Base-by-base conservation (phyloP, 2,329 filamentous ascomycete genomes). In the Fusarium sp. region DNA sequence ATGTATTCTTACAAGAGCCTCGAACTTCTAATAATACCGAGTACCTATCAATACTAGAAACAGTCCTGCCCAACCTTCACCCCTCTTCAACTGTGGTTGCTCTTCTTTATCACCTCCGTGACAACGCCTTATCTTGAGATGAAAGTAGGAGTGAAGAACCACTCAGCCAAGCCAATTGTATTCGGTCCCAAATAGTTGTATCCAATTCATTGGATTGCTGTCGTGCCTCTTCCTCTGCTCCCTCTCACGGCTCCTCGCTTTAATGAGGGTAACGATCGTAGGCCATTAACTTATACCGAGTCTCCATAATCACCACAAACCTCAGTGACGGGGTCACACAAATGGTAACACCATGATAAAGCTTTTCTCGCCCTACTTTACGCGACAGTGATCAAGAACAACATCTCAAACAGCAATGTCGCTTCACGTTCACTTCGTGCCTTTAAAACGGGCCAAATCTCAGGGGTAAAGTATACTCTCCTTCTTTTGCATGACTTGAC, bases 251-350 rank as follows among this genome's bases (percentile, higher is more conserved):
- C 35, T 28, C 6, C 25, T 30, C 53, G 15, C 37, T 23, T 58
- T 28, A 11, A 37, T 37, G 13, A 23, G 18, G 12, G 9, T n/a
- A 21, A 38, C 37, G 5, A 35, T 30, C 21, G 40, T 58, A 15
- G 40, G 33, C 44, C 43, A 44, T 33, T 30, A 21, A 28, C 50
- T 37, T 35, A 52, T 37, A 64, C 57, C 32, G 33, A 69, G 33
- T 44, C 49, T 50, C 35, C 35, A 56, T 30, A n/a, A 21, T 33
- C 38, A n/a, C 42, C 46, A 25, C 23, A 32, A 60, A 42, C 38
- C 25, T 69, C 42, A 60, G 54, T 69, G 54, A 57, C 12, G 59
- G 49, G 35, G 69, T 72, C 50, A 56, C 70, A 72, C 70, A 52
- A 40, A 58, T 10, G 64, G 69, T 60, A 50, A 59, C 70, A 72